Conservation (phyloP, 768 basidiomycete genomes). For the Podaxis rugospora region DNA sequence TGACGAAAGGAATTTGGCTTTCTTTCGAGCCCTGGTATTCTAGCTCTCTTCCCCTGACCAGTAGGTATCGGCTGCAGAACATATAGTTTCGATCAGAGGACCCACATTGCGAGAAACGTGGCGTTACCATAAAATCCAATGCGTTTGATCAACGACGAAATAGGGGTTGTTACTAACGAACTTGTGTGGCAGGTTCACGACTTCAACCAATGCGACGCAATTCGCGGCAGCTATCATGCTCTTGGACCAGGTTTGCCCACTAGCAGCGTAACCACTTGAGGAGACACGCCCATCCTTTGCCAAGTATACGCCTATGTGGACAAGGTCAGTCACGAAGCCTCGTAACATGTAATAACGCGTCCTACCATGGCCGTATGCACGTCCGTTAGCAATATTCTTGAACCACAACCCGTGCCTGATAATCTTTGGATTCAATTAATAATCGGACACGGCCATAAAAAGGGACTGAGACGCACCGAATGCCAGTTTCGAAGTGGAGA, state of each 20-base stretch:
- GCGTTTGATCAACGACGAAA: slow-evolving; percentile 58
- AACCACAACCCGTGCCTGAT: slow-evolving; percentile 71
- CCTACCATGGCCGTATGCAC: slow-evolving; percentile 60
- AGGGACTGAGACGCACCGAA: slow-evolving; percentile 37
- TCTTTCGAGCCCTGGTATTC: neutral
- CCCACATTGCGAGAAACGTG: neutral
- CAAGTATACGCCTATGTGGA: slow-evolving; percentile 56
- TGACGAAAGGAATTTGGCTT: slow-evolving; percentile 33
- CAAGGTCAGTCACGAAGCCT: slow-evolving; percentile 2
- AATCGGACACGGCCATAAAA: neutral
- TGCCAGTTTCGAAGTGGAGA: slow-evolving; percentile 67
- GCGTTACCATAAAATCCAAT: slow-evolving; percentile 67
- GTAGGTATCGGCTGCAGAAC: slow-evolving; percentile 50
- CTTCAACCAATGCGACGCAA: slow-evolving; percentile 60
- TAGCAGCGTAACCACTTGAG: slow-evolving; percentile 36
- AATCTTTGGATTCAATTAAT: slow-evolving; percentile 35
- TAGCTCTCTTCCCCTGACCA: slow-evolving; percentile 37
- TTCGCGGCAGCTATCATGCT: slow-evolving; percentile 41
- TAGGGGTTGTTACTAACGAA: slow-evolving; percentile 51
- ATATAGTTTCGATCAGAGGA: neutral
- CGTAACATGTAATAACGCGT: neutral
- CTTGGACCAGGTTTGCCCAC: slow-evolving; percentile 43
- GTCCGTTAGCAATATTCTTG: slow-evolving; percentile 49
- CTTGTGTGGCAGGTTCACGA: slow-evolving; percentile 53
- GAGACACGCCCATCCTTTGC: slow-evolving; percentile 53